Evolutionary conservation across 352 stramenopile genomes (phyloP), one percentile per base, ranked within the genome.

Genomic region (Globisporangium middletonii): DNA sequence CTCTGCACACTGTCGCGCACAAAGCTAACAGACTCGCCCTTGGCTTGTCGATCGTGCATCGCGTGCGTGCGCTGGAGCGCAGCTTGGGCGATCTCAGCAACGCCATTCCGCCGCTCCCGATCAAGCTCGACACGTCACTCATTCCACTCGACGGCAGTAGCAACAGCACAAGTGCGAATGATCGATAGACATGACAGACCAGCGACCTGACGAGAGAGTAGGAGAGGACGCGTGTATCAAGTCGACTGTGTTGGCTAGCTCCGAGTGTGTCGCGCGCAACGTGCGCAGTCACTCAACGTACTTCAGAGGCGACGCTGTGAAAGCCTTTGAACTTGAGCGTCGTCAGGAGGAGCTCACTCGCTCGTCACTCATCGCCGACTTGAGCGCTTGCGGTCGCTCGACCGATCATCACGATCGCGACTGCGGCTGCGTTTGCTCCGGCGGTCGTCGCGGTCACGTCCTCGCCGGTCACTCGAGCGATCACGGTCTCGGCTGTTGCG

Each of bases 61-160:
- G 4, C 15, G 16, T 5, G 11, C 23, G 23, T 13, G 11, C 46
- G 12, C 6, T 26, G 11, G 18, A 16, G 7, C 8, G 7, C 65
- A 91, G 80, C 12, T 61, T 91, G 4, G 69, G 62, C 4, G 71
- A 67, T 44, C 81, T 90, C 33, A 89, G 71, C 54, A 75, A 65
- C 48, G 79, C 80, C 41, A 79, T 91, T 53, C 80, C 83, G 9
- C 75, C 83, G 47, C 54, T 93, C 19, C 75, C 77, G 2, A 59
- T 92, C 33, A 72, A 84, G 50, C 58, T 88, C 8, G 83, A 93
- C 63, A 87, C 67, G 50, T 93, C 80, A 33, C 64, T 92, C 30
- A 58, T 90, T 16, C 59, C 86, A n/a, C 52, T 38, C 60, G 44
- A 59, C 64, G 28, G 64, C 69, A 33, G 30, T 28, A 57, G 54